Conservation (phyloP, 1,284 basidiomycete genomes). For the Ganoderma multipileum region DNA sequence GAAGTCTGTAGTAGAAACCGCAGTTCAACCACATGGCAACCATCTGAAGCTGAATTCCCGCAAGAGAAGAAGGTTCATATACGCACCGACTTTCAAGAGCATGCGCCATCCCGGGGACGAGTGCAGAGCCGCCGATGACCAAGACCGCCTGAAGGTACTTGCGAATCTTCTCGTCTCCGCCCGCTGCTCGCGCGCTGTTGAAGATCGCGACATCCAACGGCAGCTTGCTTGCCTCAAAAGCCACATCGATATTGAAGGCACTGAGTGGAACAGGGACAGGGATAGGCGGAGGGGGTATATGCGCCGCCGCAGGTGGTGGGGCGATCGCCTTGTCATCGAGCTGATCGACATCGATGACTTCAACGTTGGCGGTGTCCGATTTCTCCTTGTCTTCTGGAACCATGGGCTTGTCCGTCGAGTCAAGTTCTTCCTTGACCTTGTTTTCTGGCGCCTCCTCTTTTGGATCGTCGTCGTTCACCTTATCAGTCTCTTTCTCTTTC, state of each 20-base stretch:
- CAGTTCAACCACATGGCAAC: neutral
- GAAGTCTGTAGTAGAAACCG: slow-evolving; percentile 54
- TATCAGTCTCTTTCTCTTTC: slow-evolving; percentile 4
- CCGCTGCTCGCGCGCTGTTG: slow-evolving; percentile 86
- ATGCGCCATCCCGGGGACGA: slow-evolving; percentile 78
- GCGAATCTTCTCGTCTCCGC: slow-evolving; percentile 89
- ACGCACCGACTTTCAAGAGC: slow-evolving; percentile 80
- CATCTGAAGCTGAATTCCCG: too few relatives aligned
- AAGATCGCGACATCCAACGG: slow-evolving; percentile 95
- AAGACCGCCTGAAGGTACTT: slow-evolving; percentile 91
- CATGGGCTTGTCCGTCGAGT: neutral
- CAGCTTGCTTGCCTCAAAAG: slow-evolving; percentile 87
- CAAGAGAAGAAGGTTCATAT: neutral
- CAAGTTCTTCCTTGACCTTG: neutral
- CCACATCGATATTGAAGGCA: slow-evolving; percentile 70
- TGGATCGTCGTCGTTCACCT: neutral
- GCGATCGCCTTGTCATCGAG: slow-evolving; percentile 44
- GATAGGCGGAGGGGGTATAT: slow-evolving; percentile 22
- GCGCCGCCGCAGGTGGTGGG: slow-evolving; percentile 17
- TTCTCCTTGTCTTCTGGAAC: slow-evolving; percentile 5
- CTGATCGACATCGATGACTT: slow-evolving; percentile 57
- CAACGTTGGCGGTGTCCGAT: slow-evolving; percentile 47
- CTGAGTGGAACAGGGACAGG: slow-evolving; percentile 39
- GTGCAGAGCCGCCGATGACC: slow-evolving; percentile 84
- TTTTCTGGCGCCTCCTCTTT: slow-evolving; percentile 3